A percentile compares a stretch with the other conserved stretches of the same genome.
Conservation (phyloP, 345 rosid genomes). For the Lumnitzera racemosa region DNA sequence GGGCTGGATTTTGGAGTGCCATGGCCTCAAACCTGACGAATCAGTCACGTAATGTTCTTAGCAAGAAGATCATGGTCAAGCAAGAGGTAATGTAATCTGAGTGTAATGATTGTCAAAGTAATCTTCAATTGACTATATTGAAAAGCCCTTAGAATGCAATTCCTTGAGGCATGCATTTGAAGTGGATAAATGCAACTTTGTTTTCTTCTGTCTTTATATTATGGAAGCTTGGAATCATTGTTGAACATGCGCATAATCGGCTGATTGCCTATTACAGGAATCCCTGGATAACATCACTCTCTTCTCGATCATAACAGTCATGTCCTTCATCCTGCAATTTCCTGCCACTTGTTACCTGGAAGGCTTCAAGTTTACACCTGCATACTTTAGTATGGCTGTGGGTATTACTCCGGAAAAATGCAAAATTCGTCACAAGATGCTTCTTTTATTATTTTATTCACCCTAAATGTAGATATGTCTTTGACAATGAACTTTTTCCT, state of each 20-base stretch:
- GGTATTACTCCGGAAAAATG: slow-evolving; percentile 23
- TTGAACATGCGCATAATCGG: not conserved
- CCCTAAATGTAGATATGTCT: not conserved
- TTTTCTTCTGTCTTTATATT: not conserved
- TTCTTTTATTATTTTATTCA: not conserved
- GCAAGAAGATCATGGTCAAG: slow-evolving; percentile 94
- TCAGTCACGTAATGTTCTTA: slow-evolving; percentile 84
- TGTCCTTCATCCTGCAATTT: slow-evolving; percentile 79
- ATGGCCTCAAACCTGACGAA: slow-evolving; percentile 88
- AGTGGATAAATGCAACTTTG: not conserved
- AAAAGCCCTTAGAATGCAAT: too few relatives aligned
- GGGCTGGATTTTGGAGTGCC: slow-evolving; percentile 91
- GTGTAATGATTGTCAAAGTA: too few relatives aligned
- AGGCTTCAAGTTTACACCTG: slow-evolving; percentile 90
- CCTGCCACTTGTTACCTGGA: slow-evolving; percentile 76
- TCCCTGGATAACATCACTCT: slow-evolving; percentile 95
- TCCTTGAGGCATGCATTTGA: too few relatives aligned
- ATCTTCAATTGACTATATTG: too few relatives aligned
- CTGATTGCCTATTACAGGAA: slow-evolving; percentile 40
- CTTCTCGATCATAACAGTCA: slow-evolving; percentile 92
- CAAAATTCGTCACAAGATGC: not conserved
- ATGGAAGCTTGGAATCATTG: not conserved
- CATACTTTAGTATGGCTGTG: slow-evolving; percentile 74
- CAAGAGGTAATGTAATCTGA: slow-evolving; percentile 59
- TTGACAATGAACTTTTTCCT: not conserved